Conservation (phyloP, 352 stramenopile species). For the Pythium brassicae region DNA sequence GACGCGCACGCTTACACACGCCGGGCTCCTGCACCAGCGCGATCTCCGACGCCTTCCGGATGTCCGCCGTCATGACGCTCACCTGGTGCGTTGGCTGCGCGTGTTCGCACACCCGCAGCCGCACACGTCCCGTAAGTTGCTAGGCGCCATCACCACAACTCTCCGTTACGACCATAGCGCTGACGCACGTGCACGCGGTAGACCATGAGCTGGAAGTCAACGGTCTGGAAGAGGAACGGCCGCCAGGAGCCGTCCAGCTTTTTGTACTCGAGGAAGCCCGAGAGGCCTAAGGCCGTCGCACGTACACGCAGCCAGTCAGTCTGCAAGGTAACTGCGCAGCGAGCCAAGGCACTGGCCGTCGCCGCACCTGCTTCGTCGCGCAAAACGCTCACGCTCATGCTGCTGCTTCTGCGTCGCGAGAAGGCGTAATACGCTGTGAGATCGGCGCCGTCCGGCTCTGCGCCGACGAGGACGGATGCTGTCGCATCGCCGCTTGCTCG, state of each 20-base stretch:
- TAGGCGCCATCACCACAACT: background rate
- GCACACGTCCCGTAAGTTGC: background rate
- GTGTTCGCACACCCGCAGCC: background rate
- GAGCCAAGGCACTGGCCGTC: background rate
- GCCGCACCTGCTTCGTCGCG: conserved; percentile 32
- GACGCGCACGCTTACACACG: background rate
- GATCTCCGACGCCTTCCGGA: conserved; percentile 59
- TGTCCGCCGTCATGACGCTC: conserved; percentile 66
- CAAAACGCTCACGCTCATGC: conserved; percentile 29
- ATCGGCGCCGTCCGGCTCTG: conserved; percentile 29
- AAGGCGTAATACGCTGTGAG: conserved; percentile 67
- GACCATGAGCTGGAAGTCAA: conserved; percentile 59
- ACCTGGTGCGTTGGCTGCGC: conserved; percentile 63
- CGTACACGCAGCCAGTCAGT: background rate
- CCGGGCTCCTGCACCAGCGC: conserved; percentile 16
- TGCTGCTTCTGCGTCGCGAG: conserved; percentile 39
- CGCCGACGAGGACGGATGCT: conserved; percentile 2
- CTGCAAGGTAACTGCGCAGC: too few species aligned
- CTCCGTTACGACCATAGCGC: background rate
- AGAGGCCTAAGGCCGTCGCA: too few species aligned
- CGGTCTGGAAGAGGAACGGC: conserved; percentile 75
- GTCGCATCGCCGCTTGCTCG: background rate
- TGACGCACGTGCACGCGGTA: conserved; percentile 62
- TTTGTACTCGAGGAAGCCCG: conserved; percentile 70
- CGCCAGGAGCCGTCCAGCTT: conserved; percentile 70